Evolutionary conservation across 768 basidiomycete genomes (phyloP).

Genomic region (Russula virescens): DNA sequence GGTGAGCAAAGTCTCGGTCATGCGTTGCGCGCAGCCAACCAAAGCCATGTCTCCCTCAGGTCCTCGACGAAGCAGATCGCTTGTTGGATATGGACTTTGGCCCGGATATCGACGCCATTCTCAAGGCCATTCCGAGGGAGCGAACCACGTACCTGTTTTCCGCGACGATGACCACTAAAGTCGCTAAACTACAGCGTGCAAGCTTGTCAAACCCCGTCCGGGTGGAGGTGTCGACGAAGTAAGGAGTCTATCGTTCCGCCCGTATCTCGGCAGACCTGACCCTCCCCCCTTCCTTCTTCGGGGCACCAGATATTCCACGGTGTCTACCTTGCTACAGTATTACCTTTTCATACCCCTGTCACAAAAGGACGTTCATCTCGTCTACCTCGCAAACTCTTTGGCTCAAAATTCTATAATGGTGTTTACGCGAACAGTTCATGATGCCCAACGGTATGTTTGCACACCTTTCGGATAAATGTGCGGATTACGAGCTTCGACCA

Average conservation of each 20-base stretch:
- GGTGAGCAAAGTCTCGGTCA: slow-evolving; percentile 41
- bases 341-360: slow-evolving; percentile 90
- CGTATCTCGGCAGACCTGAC: background rate
- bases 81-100: slow-evolving; percentile 96
- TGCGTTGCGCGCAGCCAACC: slow-evolving; percentile 1
- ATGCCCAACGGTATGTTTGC: slow-evolving; percentile 65
- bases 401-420: slow-evolving; percentile 93
- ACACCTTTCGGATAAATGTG: background rate
- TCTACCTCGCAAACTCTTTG: slow-evolving; percentile 83
- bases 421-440: slow-evolving; percentile 93
- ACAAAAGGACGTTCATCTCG: slow-evolving; percentile 87
- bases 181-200: slow-evolving; percentile 91
- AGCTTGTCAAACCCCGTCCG: slow-evolving; percentile 90
- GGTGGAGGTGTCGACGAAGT: slow-evolving; percentile 93
- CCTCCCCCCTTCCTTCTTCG: background rate
- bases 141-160: slow-evolving; percentile 95
- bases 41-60: slow-evolving; percentile 34
- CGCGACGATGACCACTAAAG: slow-evolving; percentile 98
- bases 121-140: slow-evolving; percentile 91
- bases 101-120: slow-evolving; percentile 90
- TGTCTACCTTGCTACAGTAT: slow-evolving; percentile 90
- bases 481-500: slow-evolving; percentile 27
- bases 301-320: slow-evolving; percentile 81
- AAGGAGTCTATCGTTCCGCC: slow-evolving; percentile 28
- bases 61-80: slow-evolving; percentile 96